Evolutionary conservation across 1,284 basidiomycete genomes (phyloP), one percentile per base, ranked within the genome.

Genomic region (Papiliotrema laurentii): DNA sequence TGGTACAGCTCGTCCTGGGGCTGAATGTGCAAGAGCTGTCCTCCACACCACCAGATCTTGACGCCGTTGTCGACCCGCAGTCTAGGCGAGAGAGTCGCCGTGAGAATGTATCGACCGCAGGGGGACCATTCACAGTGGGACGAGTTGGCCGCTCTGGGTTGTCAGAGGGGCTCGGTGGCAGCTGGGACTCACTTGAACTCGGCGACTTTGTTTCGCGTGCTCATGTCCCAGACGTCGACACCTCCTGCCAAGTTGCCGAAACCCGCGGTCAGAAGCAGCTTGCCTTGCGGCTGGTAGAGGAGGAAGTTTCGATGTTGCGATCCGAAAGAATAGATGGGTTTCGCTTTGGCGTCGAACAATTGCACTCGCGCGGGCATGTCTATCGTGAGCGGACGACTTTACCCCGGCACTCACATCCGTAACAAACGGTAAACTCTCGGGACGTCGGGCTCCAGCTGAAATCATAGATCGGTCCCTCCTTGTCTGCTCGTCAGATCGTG

Each of bases 391-490:
- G 16, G 24, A 6, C 11, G n/a, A n/a, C n/a, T n/a, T n/a, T n/a
- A n/a, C n/a, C n/a, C n/a, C n/a, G n/a, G n/a, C n/a, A 81, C 89
- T 73, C 64, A 91, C 89, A 97, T 60, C 94, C 93, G 69, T 97
- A 97, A 41, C 92, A 85, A 31, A 97, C 93, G 52, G 85, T 84
- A 66, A 97, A 98, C 73, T 98, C 94, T 69, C 93, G 89, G 47
- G 88, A 90, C 64, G 91, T 96, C n/a, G 94, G 92, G 62, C 85
- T 93, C 94, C 94, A 98, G 18, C 83, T 78, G 63, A 96, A 96
- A 70, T 97, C 94, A 66, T 97, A 92, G 58, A 98, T 91, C 1
- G 92, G 92, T 1, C 96, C 96, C 58, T 97, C 93, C 77, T 96
- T 97, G 77, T 97, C 93, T 75, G 53, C 3, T 14, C 19, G 21